Conservation (phyloP, 2,329 filamentous ascomycete genomes). For the Apiospora rasikravindrae region DNA sequence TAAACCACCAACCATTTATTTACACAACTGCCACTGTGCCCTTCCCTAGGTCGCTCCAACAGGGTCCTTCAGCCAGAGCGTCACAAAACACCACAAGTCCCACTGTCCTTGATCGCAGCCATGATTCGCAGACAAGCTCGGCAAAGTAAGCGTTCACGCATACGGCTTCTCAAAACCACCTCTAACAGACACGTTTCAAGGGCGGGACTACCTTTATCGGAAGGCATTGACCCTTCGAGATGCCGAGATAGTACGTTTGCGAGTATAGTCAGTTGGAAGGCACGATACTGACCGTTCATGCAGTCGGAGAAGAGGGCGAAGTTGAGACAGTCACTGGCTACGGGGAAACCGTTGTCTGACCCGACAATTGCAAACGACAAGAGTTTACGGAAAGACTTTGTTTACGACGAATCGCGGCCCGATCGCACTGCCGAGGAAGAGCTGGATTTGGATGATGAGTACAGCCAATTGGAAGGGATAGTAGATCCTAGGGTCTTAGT, state of each 20-base stretch:
- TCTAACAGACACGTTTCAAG: not conserved
- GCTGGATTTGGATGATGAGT: slow-evolving; percentile 85
- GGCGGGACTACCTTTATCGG: slow-evolving; percentile 84
- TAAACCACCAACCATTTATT: not conserved
- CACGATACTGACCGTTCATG: not conserved
- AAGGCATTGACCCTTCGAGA: slow-evolving; percentile 85
- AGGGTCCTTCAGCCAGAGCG: not conserved
- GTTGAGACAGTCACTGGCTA: slow-evolving; percentile 83
- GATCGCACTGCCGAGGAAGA: slow-evolving; percentile 72
- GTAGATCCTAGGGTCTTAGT: slow-evolving; percentile 88
- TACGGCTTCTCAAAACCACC: not conserved
- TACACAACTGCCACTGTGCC: slow-evolving; percentile 25
- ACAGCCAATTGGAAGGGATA: slow-evolving; percentile 86
- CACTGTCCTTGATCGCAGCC: not conserved
- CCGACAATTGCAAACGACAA: slow-evolving; percentile 86
- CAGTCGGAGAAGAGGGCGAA: slow-evolving; percentile 78
- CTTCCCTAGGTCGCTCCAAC: not conserved
- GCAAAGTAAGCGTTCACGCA: slow-evolving; percentile 55
- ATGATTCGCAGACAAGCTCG: slow-evolving; percentile 70
- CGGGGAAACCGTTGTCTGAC: slow-evolving; percentile 79
- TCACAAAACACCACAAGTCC: no score
- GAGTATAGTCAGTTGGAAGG: not conserved
- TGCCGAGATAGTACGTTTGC: slow-evolving; percentile 75
- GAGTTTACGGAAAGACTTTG: slow-evolving; percentile 81
- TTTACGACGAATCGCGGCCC: slow-evolving; percentile 84